Percentiles rank a stretch among this genome's conserved stretches.
These are phyloP conservation scores for Adiantum capillusveneris DNA, from an alignment of 75 land plant species.

Conservation along the genomic window DNA sequence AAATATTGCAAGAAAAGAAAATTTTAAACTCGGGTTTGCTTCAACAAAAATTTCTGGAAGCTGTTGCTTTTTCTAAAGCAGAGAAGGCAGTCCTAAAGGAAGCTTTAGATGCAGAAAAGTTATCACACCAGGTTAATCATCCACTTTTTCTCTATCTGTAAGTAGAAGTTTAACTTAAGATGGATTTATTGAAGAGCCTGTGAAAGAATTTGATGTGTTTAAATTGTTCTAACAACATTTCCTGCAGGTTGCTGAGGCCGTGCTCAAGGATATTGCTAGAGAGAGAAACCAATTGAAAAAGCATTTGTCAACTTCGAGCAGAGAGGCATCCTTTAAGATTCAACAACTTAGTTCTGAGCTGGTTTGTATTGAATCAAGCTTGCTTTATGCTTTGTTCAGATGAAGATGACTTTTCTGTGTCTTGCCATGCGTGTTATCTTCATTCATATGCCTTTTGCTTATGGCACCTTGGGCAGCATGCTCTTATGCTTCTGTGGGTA, in stretches of 20 bases:
- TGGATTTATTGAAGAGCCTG: no score
- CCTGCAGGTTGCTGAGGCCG: constrained; percentile 15
- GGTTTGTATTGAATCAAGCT: no score
- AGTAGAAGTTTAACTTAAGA: no score
- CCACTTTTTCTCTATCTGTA: no score
- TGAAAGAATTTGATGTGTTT: no score
- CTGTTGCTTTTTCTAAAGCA: constrained; percentile 5
- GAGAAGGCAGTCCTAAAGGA: constrained; percentile 20
- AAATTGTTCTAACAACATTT: no score
- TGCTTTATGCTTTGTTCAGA: no score
- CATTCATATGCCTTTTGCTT: no score
- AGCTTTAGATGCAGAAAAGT: constrained; percentile 11
- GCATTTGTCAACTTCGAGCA: background rate
- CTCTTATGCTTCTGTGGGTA: no score
- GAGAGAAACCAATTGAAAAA: constrained; percentile 14
- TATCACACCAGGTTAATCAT: constrained; percentile 15
- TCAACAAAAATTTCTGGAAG: background rate
- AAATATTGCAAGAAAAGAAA: background rate
- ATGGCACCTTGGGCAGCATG: no score
- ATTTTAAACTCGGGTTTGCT: background rate
- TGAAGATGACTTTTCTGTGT: no score
- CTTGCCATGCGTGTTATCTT: no score
- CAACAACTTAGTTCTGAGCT: constrained; percentile 1
- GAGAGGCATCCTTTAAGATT: background rate
- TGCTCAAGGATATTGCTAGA: constrained; percentile 4